A percentile compares a stretch with the other conserved stretches of the same genome.
Evolutionary conservation across 2,329 filamentous ascomycete genomes (phyloP).

Genomic region (Tolypocladium tundrense): DNA sequence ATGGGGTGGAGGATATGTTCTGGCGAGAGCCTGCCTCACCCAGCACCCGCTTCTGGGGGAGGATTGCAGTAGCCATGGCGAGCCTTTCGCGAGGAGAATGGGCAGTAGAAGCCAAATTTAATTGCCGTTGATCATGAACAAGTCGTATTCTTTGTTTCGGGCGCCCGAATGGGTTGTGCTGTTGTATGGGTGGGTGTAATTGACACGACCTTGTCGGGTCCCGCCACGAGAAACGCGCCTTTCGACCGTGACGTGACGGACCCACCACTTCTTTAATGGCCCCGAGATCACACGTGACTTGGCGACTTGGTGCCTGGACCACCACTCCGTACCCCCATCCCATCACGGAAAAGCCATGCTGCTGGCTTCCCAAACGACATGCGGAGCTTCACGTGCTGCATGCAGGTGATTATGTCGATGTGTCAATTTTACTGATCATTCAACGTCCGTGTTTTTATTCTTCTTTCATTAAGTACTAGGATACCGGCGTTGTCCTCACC

Average conservation of each 20-base stretch:
- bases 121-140: background rate
- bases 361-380: too few relatives aligned
- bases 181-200: background rate
- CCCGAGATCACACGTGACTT: slow-evolving; percentile 16
- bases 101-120: background rate
- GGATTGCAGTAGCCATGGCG: slow-evolving; percentile 37
- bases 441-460: background rate
- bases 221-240: slow-evolving; percentile 20
- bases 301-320: slow-evolving; percentile 7
- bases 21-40: slow-evolving; percentile 56
- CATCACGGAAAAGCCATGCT: too few relatives aligned
- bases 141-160: background rate
- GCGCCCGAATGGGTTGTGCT: slow-evolving; percentile 1
- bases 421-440: too few relatives aligned
- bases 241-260: slow-evolving; percentile 25
- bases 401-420: too few relatives aligned
- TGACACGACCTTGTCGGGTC: background rate
- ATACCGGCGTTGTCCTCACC: background rate
- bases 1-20: slow-evolving; percentile 48
- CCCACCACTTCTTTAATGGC: slow-evolving; percentile 15
- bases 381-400: background rate
- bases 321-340: too few relatives aligned
- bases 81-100: background rate
- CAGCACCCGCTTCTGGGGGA: slow-evolving; percentile 64
- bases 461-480: background rate